Base-by-base conservation (phyloP, 768 basidiomycete genomes). In the Psilocybe azurescens region DNA sequence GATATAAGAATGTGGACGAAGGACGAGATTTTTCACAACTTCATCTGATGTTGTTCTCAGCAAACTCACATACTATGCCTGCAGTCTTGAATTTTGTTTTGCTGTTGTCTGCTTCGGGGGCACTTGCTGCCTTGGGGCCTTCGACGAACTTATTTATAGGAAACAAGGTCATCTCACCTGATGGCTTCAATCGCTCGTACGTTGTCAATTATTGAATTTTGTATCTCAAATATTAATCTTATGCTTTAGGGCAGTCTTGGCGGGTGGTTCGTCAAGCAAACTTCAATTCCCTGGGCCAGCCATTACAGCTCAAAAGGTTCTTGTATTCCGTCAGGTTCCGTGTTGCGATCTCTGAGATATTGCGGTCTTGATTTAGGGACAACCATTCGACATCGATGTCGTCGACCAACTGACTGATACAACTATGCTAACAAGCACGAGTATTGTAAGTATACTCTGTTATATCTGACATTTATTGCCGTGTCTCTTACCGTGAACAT, bases 401-500 rank as follows among this genome's bases (percentile, higher is more conserved):
- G 71, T 78, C n/a, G 79, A 85, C 62, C 36, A 69, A n/a, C 74
- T 87, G n/a, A 76, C 72, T 0, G 83, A 89, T 51, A 74, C 76
- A 1, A 73, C 79, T 0, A 85, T 87, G 85, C 61, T 80, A 36
- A 77, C 76, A 46, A 74, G 72, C 5, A 87, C 86, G 10, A 83
- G 80, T 33, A 79, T 87, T 30, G 85, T 86, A 46, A 65, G 81
- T 67, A 3, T 24, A 11, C 33, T 24, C 33, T 53, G 30, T 5
- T 30, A 13, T 11, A 24, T 24, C 24, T 24, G 24, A 24, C 24
- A 24, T 33, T 9, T 32, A 29, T 11, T 53, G 29, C 16, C 24
- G 4, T 10, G n/a, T 51, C 20, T 20, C 49, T 24, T 20, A 18
- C 10, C 29, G 30, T 24, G 47, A 4, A 54, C 86, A 84, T 78